A percentile compares a stretch with the other conserved stretches of the same genome.
These are phyloP conservation scores for Senna tora DNA, from an alignment of 306 rosid species.

Conservation along the genomic window DNA sequence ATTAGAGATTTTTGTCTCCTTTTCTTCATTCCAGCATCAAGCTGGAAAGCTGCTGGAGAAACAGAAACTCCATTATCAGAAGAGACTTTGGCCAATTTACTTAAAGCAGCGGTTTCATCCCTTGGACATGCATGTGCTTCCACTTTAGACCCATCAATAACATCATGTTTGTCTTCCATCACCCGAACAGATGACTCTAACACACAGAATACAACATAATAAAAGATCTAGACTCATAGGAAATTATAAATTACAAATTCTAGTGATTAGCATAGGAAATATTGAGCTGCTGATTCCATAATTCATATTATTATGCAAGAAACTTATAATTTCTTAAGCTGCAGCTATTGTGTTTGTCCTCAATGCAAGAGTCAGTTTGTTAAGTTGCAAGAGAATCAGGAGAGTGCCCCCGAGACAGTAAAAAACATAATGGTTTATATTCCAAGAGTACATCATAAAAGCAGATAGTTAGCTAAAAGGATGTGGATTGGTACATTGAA, in stretches of 20 bases:
- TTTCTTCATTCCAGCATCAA: slow-evolving; percentile 55
- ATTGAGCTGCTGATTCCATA: background rate
- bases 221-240: slow-evolving; percentile 35
- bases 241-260: too few relatives aligned
- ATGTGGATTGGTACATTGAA: slow-evolving; percentile 13
- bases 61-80: slow-evolving; percentile 45
- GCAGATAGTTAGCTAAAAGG: background rate
- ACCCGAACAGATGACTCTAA: slow-evolving; percentile 65
- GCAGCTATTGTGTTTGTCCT: background rate
- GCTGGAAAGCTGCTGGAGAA: slow-evolving; percentile 44
- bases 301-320: background rate
- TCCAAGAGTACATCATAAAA: slow-evolving; percentile 2
- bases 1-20: slow-evolving; percentile 62
- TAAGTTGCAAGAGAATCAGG: background rate
- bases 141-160: slow-evolving; percentile 52
- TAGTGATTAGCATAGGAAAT: background rate
- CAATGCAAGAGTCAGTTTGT: slow-evolving; percentile 10
- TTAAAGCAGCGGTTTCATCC: slow-evolving; percentile 47
- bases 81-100: slow-evolving; percentile 48
- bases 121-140: slow-evolving; percentile 49
- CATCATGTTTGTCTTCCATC: slow-evolving; percentile 53
- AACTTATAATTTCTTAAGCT: slow-evolving; percentile 3
- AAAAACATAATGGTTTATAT: slow-evolving; percentile 20
- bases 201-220: slow-evolving; percentile 34
- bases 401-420: slow-evolving; percentile 11